phyloP scores from a whole-genome alignment of 1,284 basidiomycete genomes.

The Peniophora sp. region DNA sequence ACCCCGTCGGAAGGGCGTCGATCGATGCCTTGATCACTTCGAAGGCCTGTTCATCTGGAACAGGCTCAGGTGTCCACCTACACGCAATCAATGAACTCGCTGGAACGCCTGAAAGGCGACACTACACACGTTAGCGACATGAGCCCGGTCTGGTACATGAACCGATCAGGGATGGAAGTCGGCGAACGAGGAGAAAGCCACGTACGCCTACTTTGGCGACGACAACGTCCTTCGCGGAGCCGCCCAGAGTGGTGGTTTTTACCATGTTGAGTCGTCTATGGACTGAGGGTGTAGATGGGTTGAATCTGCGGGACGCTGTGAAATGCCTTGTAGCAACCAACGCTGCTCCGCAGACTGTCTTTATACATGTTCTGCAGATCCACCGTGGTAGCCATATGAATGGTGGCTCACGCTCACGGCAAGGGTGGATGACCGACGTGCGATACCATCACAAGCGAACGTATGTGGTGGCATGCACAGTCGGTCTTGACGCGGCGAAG shows the following conservation, averaged over 20 bases:
- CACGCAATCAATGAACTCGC: not conserved
- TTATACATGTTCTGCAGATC: too few species aligned
- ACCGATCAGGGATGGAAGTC: not conserved
- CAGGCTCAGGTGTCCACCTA: slow-evolving; percentile 23
- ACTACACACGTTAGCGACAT: slow-evolving; percentile 4
- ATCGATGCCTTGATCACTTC: slow-evolving; percentile 46
- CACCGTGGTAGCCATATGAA: too few species aligned
- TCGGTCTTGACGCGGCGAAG: too few species aligned
- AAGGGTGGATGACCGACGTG: too few species aligned
- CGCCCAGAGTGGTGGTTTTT: slow-evolving; percentile 23
- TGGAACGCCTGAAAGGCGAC: not conserved
- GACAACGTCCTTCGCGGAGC: slow-evolving; percentile 21
- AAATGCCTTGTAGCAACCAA: too few species aligned
- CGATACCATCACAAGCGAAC: too few species aligned
- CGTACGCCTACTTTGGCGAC: slow-evolving; percentile 30
- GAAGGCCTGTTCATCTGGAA: slow-evolving; percentile 41
- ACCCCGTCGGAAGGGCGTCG: slow-evolving; percentile 30
- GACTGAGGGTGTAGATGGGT: too few species aligned
- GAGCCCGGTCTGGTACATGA: slow-evolving; percentile 1
- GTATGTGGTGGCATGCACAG: too few species aligned
- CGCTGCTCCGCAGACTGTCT: too few species aligned
- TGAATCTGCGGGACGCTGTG: too few species aligned
- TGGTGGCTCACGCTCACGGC: too few species aligned
- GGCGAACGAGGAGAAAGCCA: not conserved
- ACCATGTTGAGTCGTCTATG: not conserved